Percentiles rank a stretch among this genome's conserved stretches.
Evolutionary conservation across 768 basidiomycete species (phyloP).

Genomic region (Sarcodon sp.): DNA sequence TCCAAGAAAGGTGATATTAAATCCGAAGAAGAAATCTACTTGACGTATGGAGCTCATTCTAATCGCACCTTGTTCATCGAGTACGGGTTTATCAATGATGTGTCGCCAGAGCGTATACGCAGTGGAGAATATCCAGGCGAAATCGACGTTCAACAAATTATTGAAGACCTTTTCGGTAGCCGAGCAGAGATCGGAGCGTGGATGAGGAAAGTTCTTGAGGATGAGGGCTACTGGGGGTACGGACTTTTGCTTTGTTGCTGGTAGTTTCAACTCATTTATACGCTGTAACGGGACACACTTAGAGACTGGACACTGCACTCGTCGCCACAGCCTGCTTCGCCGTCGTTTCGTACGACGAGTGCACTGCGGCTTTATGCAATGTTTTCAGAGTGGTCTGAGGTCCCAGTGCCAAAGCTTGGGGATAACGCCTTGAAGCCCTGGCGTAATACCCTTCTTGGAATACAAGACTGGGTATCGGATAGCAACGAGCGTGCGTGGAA

Average conservation of each 20-base stretch:
- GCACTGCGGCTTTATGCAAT: conserved; percentile 49
- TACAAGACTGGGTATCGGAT: conserved; percentile 28
- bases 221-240: conserved; percentile 81
- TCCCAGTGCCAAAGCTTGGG: conserved; percentile 13
- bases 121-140: conserved; percentile 30
- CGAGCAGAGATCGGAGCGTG: conserved; percentile 24
- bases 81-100: conserved; percentile 70
- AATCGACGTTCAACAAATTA: conserved; percentile 44
- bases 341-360: conserved; percentile 70
- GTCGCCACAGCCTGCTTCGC: conserved; percentile 46
- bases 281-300: background rate
- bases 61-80: conserved; percentile 75
- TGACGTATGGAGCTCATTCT: conserved; percentile 72
- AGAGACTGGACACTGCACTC: conserved; percentile 77
- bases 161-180: conserved; percentile 36
- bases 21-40: conserved; percentile 52
- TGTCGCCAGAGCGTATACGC: conserved; percentile 14
- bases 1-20: conserved; percentile 26
- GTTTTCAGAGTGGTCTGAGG: conserved; percentile 43
- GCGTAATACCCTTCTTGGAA: conserved; percentile 19
- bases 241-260: conserved; percentile 6
- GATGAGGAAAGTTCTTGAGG: conserved; percentile 41
- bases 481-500: conserved; percentile 39
- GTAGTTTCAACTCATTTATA: background rate
- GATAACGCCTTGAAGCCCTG: conserved; percentile 16